Conservation (phyloP, 192 early-diverging fungal genomes). For the Podila clonocystis region DNA sequence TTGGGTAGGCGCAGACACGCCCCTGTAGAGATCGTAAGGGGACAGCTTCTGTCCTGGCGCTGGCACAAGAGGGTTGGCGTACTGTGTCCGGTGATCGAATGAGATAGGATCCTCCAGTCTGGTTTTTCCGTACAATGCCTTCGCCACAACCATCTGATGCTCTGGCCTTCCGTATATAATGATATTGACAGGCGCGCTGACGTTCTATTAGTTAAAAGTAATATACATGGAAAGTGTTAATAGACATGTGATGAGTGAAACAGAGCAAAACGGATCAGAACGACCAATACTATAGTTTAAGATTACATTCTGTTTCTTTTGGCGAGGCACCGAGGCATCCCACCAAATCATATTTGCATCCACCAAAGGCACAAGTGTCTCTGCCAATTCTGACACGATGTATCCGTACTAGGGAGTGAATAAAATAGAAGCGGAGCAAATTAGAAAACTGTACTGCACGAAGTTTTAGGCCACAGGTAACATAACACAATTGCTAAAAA, state of each 20-base stretch:
- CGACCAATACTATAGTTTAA: too few species aligned
- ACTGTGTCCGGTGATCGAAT: slow-evolving; percentile 41
- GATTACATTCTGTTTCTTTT: slow-evolving; percentile 33
- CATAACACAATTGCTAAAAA: not conserved
- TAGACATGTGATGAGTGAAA: not conserved
- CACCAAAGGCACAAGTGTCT: slow-evolving; percentile 44
- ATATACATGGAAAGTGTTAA: too few species aligned
- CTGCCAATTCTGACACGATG: slow-evolving; percentile 47
- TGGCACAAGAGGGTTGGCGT: slow-evolving; percentile 41
- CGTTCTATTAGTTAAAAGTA: slow-evolving; percentile 23
- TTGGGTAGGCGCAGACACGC: slow-evolving; percentile 14
- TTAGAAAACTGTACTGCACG: not conserved
- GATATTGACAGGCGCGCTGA: slow-evolving; percentile 50
- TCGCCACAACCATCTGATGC: slow-evolving; percentile 34
- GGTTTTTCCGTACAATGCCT: slow-evolving; percentile 38
- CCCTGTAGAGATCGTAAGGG: slow-evolving; percentile 38
- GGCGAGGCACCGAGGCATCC: slow-evolving; percentile 36
- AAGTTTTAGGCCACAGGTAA: not conserved
- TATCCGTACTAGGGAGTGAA: slow-evolving; percentile 33
- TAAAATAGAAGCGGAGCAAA: slow-evolving; percentile 1
- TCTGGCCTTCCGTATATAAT: slow-evolving; percentile 37
- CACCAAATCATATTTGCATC: slow-evolving; percentile 51
- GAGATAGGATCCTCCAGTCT: slow-evolving; percentile 36
- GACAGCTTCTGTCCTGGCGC: slow-evolving; percentile 35
- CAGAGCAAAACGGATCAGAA: slow-evolving; percentile 3